phyloP scores from a whole-genome alignment of 768 basidiomycete genomes.

The Tylopilus felleus region DNA sequence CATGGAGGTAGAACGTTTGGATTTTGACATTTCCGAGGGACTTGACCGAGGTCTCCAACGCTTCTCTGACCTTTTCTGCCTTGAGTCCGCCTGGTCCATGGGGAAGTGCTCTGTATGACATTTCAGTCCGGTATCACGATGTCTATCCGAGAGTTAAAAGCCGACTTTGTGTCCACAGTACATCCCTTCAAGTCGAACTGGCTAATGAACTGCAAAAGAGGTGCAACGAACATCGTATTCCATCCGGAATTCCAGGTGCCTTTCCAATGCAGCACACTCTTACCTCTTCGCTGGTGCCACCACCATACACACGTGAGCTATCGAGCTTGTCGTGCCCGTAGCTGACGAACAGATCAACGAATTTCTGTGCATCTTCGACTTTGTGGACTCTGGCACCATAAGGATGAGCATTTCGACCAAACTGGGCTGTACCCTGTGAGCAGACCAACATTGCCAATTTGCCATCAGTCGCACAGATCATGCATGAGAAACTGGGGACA shows the following conservation, averaged over 20 bases:
- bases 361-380: constrained; percentile 16
- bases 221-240: not conserved
- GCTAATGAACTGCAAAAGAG: constrained; percentile 6
- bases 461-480: not conserved
- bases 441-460: not conserved
- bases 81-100: not conserved
- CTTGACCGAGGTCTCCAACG: not conserved
- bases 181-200: constrained; percentile 15
- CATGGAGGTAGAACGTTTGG: constrained; percentile 23
- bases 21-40: constrained; percentile 1
- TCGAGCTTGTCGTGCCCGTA: constrained; percentile 16
- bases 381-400: constrained; percentile 11
- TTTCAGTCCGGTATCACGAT: constrained; percentile 1
- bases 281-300: constrained; percentile 15
- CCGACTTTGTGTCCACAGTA: constrained; percentile 21
- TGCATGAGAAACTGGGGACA: not conserved
- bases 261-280: not conserved
- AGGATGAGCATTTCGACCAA: constrained; percentile 11
- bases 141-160: not conserved
- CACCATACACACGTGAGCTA: constrained; percentile 8
- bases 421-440: constrained; percentile 13
- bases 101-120: constrained; percentile 34
- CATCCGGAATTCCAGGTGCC: too few species aligned
- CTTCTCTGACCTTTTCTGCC: not conserved
- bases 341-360: constrained; percentile 16